Conservation (phyloP, 805 yeast genomes). For the Candida loeiensis region DNA sequence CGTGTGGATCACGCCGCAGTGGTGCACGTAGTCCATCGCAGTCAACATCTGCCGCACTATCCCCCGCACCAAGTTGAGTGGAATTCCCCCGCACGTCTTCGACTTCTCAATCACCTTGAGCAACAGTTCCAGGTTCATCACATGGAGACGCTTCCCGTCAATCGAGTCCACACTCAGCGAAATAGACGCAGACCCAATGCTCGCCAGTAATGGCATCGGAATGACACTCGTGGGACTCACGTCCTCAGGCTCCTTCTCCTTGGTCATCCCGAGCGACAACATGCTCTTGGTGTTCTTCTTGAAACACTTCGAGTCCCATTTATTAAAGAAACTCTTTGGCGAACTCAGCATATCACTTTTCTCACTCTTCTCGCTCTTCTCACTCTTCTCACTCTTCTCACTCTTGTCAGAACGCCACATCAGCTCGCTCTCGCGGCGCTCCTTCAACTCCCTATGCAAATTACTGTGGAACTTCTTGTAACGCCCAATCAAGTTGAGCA, state of each 20-base stretch:
- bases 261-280: conserved; percentile 19
- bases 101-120: conserved; percentile 32
- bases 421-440: conserved; percentile 8
- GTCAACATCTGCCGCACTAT: conserved; percentile 53
- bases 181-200: conserved; percentile 3
- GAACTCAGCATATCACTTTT: conserved; percentile 5
- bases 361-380: background rate
- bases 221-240: conserved; percentile 1
- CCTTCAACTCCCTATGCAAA: conserved; percentile 15
- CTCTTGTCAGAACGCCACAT: background rate
- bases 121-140: conserved; percentile 20
- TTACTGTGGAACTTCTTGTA: conserved; percentile 40
- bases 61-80: conserved; percentile 50
- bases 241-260: background rate
- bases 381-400: background rate
- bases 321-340: conserved; percentile 12
- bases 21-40: conserved; percentile 58
- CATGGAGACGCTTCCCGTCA: conserved; percentile 10
- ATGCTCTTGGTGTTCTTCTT: conserved; percentile 20
- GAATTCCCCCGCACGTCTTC: conserved; percentile 50
- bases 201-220: conserved; percentile 1
- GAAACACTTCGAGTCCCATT: conserved; percentile 17
- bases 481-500: conserved; percentile 47
- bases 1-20: conserved; percentile 58
- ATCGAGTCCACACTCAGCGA: conserved; percentile 5